Evolutionary conservation across 1,284 basidiomycete species (phyloP).

Genomic region (Athelia psychrophila): DNA sequence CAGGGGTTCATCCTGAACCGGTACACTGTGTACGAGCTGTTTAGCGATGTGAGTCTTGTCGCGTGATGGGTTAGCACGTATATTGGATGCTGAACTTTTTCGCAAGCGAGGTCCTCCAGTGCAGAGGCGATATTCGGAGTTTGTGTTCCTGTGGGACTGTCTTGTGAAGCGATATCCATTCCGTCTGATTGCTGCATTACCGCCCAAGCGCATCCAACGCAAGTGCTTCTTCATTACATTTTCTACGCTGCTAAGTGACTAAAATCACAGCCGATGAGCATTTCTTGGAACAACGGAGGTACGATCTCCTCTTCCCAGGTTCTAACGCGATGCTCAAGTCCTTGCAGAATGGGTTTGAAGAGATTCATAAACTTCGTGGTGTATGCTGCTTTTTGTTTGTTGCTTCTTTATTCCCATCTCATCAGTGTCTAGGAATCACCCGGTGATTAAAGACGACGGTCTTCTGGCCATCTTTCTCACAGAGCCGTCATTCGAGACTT

Average conservation of each 20-base stretch:
- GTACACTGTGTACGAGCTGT: constrained; percentile 78
- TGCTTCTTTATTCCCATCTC: background rate
- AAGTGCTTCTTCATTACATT: constrained; percentile 29
- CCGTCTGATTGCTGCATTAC: constrained; percentile 83
- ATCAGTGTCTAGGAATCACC: constrained; percentile 69
- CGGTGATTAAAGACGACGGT: constrained; percentile 84
- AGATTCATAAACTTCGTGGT: constrained; percentile 80
- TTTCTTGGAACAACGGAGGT: constrained; percentile 88
- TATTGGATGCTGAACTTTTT: constrained; percentile 2
- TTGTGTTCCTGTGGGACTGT: constrained; percentile 84
- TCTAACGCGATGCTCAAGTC: constrained; percentile 3
- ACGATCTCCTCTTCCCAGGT: background rate
- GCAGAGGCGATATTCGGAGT: constrained; percentile 84
- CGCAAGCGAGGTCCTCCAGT: constrained; percentile 62
- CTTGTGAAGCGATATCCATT: constrained; percentile 84
- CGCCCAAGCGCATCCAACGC: constrained; percentile 90
- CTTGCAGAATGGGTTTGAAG: constrained; percentile 70
- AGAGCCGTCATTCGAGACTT: constrained; percentile 79
- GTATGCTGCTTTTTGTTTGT: constrained; percentile 34
- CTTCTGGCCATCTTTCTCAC: constrained; percentile 79
- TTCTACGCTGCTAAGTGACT: constrained; percentile 2
- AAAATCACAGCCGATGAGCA: constrained; percentile 66
- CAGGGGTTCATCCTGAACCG: constrained; percentile 88
- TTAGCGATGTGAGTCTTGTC: constrained; percentile 65
- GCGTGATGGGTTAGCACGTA: background rate